Conservation (phyloP, 208 protist species). For the Angomonas ambiguus region DNA sequence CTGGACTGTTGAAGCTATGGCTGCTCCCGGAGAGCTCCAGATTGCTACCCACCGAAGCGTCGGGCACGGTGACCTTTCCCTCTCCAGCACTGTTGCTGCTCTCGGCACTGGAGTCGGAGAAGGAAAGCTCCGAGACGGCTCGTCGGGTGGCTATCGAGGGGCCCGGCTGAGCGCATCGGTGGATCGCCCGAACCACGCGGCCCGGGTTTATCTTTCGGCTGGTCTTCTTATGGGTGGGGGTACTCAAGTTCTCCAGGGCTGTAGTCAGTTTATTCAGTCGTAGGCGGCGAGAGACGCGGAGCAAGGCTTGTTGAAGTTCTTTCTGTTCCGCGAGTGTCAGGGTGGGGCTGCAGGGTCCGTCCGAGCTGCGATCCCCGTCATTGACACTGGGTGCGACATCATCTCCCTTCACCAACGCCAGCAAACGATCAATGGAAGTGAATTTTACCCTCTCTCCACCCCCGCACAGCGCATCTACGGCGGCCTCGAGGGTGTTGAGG, state of each 20-base stretch:
- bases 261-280: conserved; percentile 19
- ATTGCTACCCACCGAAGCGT: too few species aligned
- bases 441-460: not conserved
- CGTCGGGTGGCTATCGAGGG: too few species aligned
- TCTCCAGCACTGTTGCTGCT: too few species aligned
- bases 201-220: not conserved
- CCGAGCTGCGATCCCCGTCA: conserved; percentile 19
- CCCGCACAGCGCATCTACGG: conserved; percentile 14
- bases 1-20: too few species aligned
- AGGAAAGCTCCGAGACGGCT: too few species aligned
- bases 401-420: too few species aligned
- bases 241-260: not conserved
- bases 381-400: conserved; percentile 4
- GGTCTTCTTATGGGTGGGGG: not conserved
- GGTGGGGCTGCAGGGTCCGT: conserved; percentile 14
- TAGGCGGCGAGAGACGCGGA: conserved; percentile 32
- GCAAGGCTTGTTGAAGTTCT: conserved; percentile 26
- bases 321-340: conserved; percentile 10
- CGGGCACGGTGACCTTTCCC: too few species aligned
- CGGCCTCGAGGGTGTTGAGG: conserved; percentile 5
- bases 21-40: too few species aligned
- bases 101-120: too few species aligned
- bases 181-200: not conserved
- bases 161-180: too few species aligned
- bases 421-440: not conserved